A percentile compares a stretch with the other conserved stretches of the same genome.
Conservation (phyloP, 75 land plant species). For the Cunninghamia lanceolata region DNA sequence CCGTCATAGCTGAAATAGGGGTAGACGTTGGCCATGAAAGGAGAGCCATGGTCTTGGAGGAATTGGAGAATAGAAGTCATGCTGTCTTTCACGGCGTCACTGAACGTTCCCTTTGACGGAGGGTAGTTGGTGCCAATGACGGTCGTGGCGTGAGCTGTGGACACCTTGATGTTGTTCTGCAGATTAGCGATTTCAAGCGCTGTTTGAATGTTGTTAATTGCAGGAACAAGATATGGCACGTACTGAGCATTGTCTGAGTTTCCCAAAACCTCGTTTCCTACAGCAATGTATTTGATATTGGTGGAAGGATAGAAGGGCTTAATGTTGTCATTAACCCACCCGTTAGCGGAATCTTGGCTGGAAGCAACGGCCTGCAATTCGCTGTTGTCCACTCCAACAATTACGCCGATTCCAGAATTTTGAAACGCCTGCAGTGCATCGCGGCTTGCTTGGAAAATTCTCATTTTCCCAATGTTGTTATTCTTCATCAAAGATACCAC, state of each 20-base stretch:
- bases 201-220: constrained; percentile 32
- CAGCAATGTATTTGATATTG: constrained; percentile 20
- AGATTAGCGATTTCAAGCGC: constrained; percentile 30
- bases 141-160: constrained; percentile 35
- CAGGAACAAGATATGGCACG: constrained; percentile 7
- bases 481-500: constrained; percentile 27
- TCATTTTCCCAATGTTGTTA: constrained; percentile 30
- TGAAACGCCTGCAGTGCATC: constrained; percentile 20
- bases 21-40: constrained; percentile 10
- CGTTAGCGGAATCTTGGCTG: constrained; percentile 20
- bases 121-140: constrained; percentile 38
- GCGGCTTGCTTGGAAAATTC: constrained; percentile 22
- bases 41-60: background rate
- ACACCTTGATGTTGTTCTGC: constrained; percentile 37
- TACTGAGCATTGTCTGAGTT: background rate
- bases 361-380: constrained; percentile 25
- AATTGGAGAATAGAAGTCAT: background rate
- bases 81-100: background rate
- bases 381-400: constrained; percentile 24
- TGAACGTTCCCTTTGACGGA: constrained; percentile 42
- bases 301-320: constrained; percentile 18
- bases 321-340: constrained; percentile 34
- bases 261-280: constrained; percentile 29
- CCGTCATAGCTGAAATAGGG: constrained; percentile 4
- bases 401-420: constrained; percentile 16